Conservation (phyloP, 169 alveolate genomes). For the Plasmodium berghei region DNA sequence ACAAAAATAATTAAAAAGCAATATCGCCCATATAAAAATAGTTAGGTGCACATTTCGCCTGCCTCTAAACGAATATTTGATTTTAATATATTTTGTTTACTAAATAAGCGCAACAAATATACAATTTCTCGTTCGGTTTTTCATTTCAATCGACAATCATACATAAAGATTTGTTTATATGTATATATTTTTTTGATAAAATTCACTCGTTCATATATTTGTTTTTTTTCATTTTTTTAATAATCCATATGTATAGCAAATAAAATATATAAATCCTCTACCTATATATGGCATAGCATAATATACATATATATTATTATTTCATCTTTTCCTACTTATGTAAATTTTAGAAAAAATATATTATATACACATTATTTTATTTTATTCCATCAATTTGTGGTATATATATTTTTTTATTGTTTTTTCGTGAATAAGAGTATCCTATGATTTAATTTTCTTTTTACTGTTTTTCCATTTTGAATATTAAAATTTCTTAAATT, state of each 20-base stretch:
- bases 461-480: too few species aligned
- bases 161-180: background rate
- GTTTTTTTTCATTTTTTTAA: constrained; percentile 1
- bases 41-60: background rate
- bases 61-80: too few species aligned
- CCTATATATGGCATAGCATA: background rate
- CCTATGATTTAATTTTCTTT: too few species aligned
- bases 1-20: too few species aligned
- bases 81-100: too few species aligned
- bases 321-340: background rate
- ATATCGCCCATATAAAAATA: background rate
- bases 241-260: background rate
- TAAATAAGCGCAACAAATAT: background rate
- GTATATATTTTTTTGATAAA: background rate
- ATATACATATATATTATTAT: background rate
- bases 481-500: too few species aligned
- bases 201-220: background rate
- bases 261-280: background rate
- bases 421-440: too few species aligned
- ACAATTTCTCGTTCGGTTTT: background rate
- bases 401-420: too few species aligned
- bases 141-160: background rate
- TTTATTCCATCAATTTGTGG: too few species aligned
- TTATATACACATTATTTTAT: too few species aligned
- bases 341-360: background rate